Base-by-base conservation (phyloP, 768 basidiomycete species). In the Suillus ampliporus region DNA sequence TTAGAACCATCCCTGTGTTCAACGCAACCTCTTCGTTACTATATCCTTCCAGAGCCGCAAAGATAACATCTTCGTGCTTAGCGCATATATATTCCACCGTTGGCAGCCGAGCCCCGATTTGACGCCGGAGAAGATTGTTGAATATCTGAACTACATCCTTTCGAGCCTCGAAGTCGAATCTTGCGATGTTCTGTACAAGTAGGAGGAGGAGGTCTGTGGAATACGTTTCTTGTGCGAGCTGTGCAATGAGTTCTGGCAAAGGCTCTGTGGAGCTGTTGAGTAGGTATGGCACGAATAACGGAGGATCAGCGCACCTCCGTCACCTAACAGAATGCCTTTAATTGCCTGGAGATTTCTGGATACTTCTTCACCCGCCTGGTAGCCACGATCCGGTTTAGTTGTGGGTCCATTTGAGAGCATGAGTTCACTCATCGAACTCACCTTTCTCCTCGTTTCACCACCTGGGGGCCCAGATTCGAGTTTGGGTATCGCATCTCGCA, bases 1-100 rank as follows among this genome's bases (percentile, higher is more conserved):
- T 92, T 56, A 99, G 81, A 61, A 99, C 92, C 95, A 97, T 97
- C 10, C 97, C 97, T 0, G 97, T 98, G 70, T 99, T 99, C 62
- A 99, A 84, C 10, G 96, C 95, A 60, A 99, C 84, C 64, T 99
- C 97, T 74, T 98, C 94, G 70, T 97, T 95, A 78, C 90, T 89
- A 72, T 99, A 99, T 8, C 96, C 95, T 60, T 88, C 90, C 52
- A 99, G 83, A 9, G 95, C 86, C 3, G 92, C 88, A 72, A 97
- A 97, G 53, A 92, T 77, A 38, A 91, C 83, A 37, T 91, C 84
- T 60, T 88, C 90, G 10, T 84, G 89, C 69, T 92, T 91, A 41
- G 86, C 85, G 9, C 83, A 84, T 17, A 99, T 86, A 70, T 97
- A 95, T 68, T 99, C 97, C 53, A 99, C 95, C 0, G 97, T 99